Percentiles rank a stretch among this genome's conserved stretches.
These are phyloP conservation scores for Hemisphaericaspora xylofermentans DNA, from an alignment of 1,139 yeast genomes.

Conservation along the genomic window DNA sequence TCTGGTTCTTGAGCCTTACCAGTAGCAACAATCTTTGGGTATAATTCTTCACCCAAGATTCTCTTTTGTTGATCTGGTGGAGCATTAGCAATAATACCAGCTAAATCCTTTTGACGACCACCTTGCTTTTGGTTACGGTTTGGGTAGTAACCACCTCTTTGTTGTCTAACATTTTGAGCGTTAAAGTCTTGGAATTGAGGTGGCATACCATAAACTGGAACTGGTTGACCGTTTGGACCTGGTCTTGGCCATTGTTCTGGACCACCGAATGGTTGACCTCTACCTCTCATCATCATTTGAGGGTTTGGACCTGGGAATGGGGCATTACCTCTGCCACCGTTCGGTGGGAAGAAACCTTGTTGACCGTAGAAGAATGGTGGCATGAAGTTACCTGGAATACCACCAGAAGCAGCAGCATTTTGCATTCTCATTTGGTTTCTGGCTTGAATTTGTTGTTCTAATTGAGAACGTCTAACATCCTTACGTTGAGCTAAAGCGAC, in stretches of 20 bases:
- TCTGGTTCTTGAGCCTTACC: conserved; percentile 86
- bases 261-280: conserved; percentile 65
- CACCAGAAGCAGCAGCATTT: conserved; percentile 85
- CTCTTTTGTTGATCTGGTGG: conserved; percentile 94
- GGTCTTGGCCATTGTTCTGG: conserved; percentile 62
- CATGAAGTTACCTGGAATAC: conserved; percentile 93
- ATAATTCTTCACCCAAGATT: conserved; percentile 95
- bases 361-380: conserved; percentile 94
- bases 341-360: conserved; percentile 82
- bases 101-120: conserved; percentile 47
- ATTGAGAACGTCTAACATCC: conserved; percentile 96
- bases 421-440: conserved; percentile 98
- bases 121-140: conserved; percentile 38
- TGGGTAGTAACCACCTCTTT: conserved; percentile 46
- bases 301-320: conserved; percentile 88
- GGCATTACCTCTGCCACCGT: conserved; percentile 70
- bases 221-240: conserved; percentile 81
- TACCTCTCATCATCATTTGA: conserved; percentile 80
- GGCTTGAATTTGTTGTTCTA: conserved; percentile 97
- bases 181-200: conserved; percentile 54
- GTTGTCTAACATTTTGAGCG: conserved; percentile 19
- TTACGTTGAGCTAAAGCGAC: conserved; percentile 99
- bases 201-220: conserved; percentile 79
- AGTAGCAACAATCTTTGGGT: conserved; percentile 89
- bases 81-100: conserved; percentile 59